Evolutionary conservation across 805 yeast genomes (phyloP).

Genomic region (Candida glaebosa): DNA sequence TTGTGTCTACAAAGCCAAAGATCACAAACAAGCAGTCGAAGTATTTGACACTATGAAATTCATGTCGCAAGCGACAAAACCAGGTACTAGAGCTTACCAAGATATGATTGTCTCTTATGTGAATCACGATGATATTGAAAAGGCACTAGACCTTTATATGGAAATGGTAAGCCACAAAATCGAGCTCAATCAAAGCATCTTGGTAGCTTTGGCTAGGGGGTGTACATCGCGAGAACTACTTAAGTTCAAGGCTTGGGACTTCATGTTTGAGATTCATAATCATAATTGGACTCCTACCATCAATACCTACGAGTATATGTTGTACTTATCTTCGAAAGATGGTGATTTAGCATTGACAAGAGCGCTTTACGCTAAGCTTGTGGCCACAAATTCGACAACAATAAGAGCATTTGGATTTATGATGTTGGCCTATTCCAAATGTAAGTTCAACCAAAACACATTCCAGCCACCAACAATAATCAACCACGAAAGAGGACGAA

Average conservation of each 20-base stretch:
- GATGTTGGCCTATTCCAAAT: constrained; percentile 47
- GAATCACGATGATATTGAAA: constrained; percentile 60
- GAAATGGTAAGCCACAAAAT: constrained; percentile 50
- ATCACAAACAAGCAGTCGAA: constrained; percentile 60
- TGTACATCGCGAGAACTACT: constrained; percentile 54
- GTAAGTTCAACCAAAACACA: constrained; percentile 12
- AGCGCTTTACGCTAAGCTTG: constrained; percentile 54
- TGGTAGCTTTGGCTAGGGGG: constrained; percentile 62
- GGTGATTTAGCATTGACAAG: constrained; percentile 75
- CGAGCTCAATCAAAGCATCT: constrained; percentile 31
- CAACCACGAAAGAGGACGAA: constrained; percentile 43
- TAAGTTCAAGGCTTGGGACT: constrained; percentile 69
- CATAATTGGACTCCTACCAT: constrained; percentile 40
- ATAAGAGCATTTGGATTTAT: constrained; percentile 43
- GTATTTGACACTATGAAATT: constrained; percentile 86
- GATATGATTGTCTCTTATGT: constrained; percentile 67
- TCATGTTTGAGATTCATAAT: constrained; percentile 60
- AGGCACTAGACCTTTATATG: constrained; percentile 68
- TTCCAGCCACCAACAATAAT: constrained; percentile 21
- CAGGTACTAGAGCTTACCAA: constrained; percentile 66
- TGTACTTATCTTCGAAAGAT: constrained; percentile 72
- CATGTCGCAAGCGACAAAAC: constrained; percentile 59
- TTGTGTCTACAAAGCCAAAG: constrained; percentile 48
- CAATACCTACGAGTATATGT: constrained; percentile 60
- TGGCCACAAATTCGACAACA: constrained; percentile 32